A percentile compares a stretch with the other conserved stretches of the same genome.
phyloP scores from a whole-genome alignment of 2,329 filamentous ascomycete genomes.

The Hymenotorrendiella dingleyae region DNA sequence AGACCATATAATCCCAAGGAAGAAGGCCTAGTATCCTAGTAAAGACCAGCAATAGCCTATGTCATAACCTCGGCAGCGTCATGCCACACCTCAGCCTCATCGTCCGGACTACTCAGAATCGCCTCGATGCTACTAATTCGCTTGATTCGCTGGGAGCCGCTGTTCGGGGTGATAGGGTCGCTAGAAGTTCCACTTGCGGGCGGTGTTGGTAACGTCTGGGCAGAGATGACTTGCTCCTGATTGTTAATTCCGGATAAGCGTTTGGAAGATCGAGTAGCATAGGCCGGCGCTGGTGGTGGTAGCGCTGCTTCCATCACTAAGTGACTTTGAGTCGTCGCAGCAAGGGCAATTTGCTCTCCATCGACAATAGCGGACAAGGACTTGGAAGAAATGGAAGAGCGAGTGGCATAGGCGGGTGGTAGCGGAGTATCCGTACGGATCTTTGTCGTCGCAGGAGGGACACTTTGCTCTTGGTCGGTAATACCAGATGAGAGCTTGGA shows the following conservation, averaged over 20 bases:
- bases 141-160: conserved; percentile 18
- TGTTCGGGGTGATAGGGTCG: conserved; percentile 16
- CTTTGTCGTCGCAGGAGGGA: conserved; percentile 6
- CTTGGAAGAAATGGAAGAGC: too few species aligned
- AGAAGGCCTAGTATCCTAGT: too few species aligned
- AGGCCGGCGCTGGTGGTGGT: background rate
- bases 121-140: conserved; percentile 20
- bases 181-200: conserved; percentile 14
- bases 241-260: too few species aligned
- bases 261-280: background rate
- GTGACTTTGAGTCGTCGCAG: background rate
- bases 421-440: background rate
- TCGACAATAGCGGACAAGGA: too few species aligned
- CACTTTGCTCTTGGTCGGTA: conserved; percentile 9
- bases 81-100: conserved; percentile 16
- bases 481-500: too few species aligned
- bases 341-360: too few species aligned
- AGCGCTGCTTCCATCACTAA: background rate
- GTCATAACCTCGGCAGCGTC: conserved; percentile 17
- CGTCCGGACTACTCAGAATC: conserved; percentile 19
- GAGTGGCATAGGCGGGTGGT: conserved; percentile 11
- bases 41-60: too few species aligned
- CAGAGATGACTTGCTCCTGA: background rate
- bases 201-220: conserved; percentile 9
- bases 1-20: too few species aligned